A percentile compares a stretch with the other conserved stretches of the same genome.
phyloP scores from a whole-genome alignment of 495 filamentous ascomycete genomes.

The Tuber microsphaerosporum region DNA sequence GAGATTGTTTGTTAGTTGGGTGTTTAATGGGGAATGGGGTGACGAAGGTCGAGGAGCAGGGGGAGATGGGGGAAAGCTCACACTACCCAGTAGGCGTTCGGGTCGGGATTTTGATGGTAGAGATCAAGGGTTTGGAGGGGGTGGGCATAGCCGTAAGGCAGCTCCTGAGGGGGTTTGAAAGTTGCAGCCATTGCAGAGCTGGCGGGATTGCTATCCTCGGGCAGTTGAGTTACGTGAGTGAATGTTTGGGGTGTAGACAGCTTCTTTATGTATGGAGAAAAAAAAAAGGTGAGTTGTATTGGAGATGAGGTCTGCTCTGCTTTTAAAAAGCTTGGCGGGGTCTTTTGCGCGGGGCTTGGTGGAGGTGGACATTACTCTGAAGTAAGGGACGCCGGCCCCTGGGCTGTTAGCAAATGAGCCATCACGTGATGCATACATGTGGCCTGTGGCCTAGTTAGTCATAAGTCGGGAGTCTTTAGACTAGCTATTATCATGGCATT shows the following conservation, averaged over 20 bases:
- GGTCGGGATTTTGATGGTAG: conserved; percentile 12
- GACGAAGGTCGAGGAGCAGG: background rate
- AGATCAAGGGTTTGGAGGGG: conserved; percentile 27
- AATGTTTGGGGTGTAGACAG: background rate
- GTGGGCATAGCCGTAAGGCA: background rate
- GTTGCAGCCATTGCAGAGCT: background rate
- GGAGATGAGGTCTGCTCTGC: background rate
- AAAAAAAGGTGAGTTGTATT: background rate
- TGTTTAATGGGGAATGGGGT: conserved; percentile 1
- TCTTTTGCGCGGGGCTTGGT: background rate
- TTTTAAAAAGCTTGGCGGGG: background rate
- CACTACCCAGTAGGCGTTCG: conserved; percentile 48
- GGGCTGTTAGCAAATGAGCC: background rate
- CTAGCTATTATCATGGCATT: background rate
- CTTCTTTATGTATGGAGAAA: background rate
- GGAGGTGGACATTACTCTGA: background rate
- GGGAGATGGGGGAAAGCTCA: conserved; percentile 28
- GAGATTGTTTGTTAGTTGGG: conserved; percentile 6
- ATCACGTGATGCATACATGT: background rate
- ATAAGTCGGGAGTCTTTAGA: background rate
- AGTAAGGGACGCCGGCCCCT: background rate
- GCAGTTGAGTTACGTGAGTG: background rate
- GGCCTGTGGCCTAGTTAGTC: background rate
- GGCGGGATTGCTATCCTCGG: background rate
- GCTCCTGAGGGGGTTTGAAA: background rate